Conservation (phyloP, 345 rosid genomes). For the Populus pruinosa region DNA sequence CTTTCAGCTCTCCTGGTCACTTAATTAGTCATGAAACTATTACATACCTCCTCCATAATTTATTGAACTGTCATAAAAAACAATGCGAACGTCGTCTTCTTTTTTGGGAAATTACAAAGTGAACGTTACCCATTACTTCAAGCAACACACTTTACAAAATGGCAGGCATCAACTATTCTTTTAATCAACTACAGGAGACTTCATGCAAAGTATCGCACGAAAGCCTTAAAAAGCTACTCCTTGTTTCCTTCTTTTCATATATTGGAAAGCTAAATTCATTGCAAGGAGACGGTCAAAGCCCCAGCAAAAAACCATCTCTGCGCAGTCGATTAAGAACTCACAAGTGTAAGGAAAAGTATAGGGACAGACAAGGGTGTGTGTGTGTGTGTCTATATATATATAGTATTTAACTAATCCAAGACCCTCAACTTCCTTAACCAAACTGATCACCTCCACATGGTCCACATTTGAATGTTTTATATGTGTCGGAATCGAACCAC, state of each 20-base stretch:
- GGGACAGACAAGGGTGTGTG: too few relatives aligned
- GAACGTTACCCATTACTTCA: not conserved
- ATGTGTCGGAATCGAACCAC: slow-evolving; percentile 9
- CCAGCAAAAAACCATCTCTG: not conserved
- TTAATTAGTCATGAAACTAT: too few relatives aligned
- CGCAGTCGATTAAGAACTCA: slow-evolving; percentile 2
- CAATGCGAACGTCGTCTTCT: not conserved
- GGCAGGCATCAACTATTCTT: not conserved
- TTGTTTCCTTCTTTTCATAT: not conserved
- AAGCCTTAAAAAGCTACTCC: not conserved
- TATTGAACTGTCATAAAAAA: too few relatives aligned
- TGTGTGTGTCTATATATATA: too few relatives aligned
- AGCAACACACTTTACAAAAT: slow-evolving; percentile 3
- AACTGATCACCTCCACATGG: not conserved
- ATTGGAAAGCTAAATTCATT: slow-evolving; percentile 10
- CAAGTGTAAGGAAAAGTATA: not conserved
- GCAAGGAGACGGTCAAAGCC: slow-evolving; percentile 19
- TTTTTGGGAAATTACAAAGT: not conserved
- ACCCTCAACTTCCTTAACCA: not conserved
- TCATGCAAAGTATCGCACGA: slow-evolving; percentile 18
- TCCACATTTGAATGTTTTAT: slow-evolving; percentile 6
- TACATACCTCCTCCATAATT: too few relatives aligned
- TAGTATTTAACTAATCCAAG: too few relatives aligned
- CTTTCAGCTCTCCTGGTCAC: too few relatives aligned
- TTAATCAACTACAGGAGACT: not conserved